These are phyloP conservation scores for Penicillium odoratum DNA, from an alignment of 495 filamentous ascomycete species.

Conservation along the genomic window DNA sequence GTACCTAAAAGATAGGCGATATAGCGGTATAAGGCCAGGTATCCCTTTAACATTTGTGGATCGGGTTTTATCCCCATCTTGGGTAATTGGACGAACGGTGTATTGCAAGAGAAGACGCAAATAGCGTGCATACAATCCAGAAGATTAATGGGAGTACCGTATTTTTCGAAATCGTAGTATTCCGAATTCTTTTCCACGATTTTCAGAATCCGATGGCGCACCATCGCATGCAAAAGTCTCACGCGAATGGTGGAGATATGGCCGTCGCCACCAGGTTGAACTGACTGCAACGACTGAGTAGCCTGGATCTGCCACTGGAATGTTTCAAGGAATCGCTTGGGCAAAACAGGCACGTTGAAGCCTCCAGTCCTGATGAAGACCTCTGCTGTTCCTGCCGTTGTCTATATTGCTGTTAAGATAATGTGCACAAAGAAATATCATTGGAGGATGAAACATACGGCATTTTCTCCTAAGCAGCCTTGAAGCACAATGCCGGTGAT, in stretches of 20 bases:
- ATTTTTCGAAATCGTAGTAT: conserved; percentile 5
- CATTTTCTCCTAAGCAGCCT: background rate
- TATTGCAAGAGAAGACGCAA: background rate
- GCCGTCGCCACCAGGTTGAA: conserved; percentile 2
- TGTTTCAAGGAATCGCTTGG: conserved; percentile 1
- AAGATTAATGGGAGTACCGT: background rate
- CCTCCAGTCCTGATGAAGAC: background rate
- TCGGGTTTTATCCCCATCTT: background rate
- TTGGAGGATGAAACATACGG: background rate
- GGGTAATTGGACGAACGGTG: background rate
- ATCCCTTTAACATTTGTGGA: background rate
- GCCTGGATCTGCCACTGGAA: conserved; percentile 1
- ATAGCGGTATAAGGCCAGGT: background rate
- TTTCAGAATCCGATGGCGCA: background rate
- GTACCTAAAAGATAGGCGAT: conserved; percentile 1
- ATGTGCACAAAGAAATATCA: background rate
- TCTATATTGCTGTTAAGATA: background rate
- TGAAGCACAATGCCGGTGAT: conserved; percentile 2
- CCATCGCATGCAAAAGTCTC: conserved; percentile 1
- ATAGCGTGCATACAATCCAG: conserved; percentile 6
- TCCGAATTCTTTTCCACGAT: background rate
- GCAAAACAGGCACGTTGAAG: background rate
- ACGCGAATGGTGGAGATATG: conserved; percentile 1
- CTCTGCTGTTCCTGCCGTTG: background rate
- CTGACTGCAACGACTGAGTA: background rate